Conservation (phyloP, 176 grass and related monocot species). For the Cymbopogon citratus region DNA sequence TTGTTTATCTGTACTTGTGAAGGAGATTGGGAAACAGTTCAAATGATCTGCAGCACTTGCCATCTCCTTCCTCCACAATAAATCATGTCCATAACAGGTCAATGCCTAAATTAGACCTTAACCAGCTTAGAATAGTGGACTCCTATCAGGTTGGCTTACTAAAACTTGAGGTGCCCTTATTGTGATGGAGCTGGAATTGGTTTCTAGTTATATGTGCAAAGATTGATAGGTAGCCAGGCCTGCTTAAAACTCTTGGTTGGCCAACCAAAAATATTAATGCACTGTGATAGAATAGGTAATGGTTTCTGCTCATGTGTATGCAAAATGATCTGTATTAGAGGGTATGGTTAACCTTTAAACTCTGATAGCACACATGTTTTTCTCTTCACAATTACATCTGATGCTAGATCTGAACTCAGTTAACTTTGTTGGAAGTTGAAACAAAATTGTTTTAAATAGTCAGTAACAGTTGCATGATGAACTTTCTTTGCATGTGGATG, state of each 20-base stretch:
- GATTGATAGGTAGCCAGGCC: background rate
- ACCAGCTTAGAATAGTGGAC: background rate
- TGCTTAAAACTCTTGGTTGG: background rate
- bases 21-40: background rate
- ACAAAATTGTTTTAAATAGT: background rate
- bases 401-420: background rate
- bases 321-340: background rate
- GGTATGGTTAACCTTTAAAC: background rate
- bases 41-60: background rate
- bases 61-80: background rate
- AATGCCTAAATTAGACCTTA: background rate
- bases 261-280: background rate
- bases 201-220: background rate
- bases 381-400: background rate
- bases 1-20: background rate
- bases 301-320: background rate
- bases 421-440: background rate
- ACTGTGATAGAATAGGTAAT: background rate
- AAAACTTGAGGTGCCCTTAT: background rate
- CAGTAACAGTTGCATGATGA: background rate
- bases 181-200: background rate
- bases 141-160: background rate
- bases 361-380: background rate
- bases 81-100: background rate
- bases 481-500: slow-evolving; percentile 1